Conservation (phyloP, 768 basidiomycete species). For the Daedaleopsis sinensis region DNA sequence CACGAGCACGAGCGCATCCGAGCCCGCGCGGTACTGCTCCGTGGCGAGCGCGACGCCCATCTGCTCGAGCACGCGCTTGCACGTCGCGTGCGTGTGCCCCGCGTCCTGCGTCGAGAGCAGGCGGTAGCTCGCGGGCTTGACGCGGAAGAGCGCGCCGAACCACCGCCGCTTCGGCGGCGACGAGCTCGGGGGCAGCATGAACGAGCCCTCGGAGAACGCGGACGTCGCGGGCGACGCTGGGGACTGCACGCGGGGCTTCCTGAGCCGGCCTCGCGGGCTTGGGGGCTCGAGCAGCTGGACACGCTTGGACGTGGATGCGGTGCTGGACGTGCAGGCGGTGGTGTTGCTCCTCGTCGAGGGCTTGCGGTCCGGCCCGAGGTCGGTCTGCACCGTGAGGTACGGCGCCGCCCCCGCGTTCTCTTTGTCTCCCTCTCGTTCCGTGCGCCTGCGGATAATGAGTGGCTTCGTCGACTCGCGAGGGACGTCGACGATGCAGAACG, state of each 20-base stretch:
- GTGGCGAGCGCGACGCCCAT: constrained; percentile 53
- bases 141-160: constrained; percentile 88
- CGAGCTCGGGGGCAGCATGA: constrained; percentile 56
- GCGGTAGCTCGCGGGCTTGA: constrained; percentile 65
- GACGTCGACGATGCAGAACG: constrained; percentile 13
- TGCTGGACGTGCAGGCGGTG: constrained; percentile 23
- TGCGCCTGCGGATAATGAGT: constrained; percentile 41
- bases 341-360: constrained; percentile 47
- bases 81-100: constrained; percentile 71
- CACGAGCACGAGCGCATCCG: constrained; percentile 58
- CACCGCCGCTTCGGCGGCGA: constrained; percentile 55
- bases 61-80: constrained; percentile 69
- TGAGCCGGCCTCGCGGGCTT: constrained; percentile 20
- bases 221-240: constrained; percentile 46
- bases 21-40: constrained; percentile 41
- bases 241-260: constrained; percentile 34
- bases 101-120: constrained; percentile 63
- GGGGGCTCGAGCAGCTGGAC: constrained; percentile 60
- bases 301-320: constrained; percentile 37
- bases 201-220: constrained; percentile 39
- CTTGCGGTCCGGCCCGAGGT: constrained; percentile 31
- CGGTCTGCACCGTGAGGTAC: constrained; percentile 18
- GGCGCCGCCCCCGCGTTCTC: constrained; percentile 49
- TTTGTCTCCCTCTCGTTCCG: constrained; percentile 45
- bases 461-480: constrained; percentile 37